Evolutionary conservation across 2,329 filamentous ascomycete genomes (phyloP).

Genomic region (Ophiostoma sp.): DNA sequence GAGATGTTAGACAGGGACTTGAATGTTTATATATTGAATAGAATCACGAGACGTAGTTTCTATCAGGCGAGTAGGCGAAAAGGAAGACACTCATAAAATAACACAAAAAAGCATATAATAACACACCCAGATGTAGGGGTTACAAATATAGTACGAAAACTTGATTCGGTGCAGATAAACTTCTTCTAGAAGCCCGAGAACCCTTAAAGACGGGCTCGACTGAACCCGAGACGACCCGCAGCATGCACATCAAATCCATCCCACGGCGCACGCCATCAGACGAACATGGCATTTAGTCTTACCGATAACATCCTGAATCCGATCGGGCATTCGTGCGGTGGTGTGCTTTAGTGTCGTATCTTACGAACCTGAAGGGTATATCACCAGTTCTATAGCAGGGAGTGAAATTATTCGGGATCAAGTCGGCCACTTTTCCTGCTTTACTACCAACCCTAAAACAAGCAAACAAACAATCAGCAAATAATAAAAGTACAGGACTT

Average conservation of each 20-base stretch:
- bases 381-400: background rate
- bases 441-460: too few relatives aligned
- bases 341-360: background rate
- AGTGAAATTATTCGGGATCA: too few relatives aligned
- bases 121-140: too few relatives aligned
- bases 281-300: background rate
- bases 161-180: background rate
- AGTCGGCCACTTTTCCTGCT: too few relatives aligned
- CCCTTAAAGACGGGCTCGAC: background rate
- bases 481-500: background rate
- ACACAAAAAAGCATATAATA: too few relatives aligned
- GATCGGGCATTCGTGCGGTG: background rate
- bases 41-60: too few relatives aligned
- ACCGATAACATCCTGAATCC: background rate
- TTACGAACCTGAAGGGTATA: background rate
- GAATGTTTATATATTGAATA: too few relatives aligned
- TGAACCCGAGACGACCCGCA: constrained; percentile 7
- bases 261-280: constrained; percentile 13
- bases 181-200: constrained; percentile 9
- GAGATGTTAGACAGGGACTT: background rate
- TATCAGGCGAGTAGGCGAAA: too few relatives aligned
- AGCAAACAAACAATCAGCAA: too few relatives aligned
- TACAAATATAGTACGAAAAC: too few relatives aligned
- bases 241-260: background rate
- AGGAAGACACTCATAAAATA: too few relatives aligned